Conservation (phyloP, 139 green algal species). For the Closterium sp. region DNA sequence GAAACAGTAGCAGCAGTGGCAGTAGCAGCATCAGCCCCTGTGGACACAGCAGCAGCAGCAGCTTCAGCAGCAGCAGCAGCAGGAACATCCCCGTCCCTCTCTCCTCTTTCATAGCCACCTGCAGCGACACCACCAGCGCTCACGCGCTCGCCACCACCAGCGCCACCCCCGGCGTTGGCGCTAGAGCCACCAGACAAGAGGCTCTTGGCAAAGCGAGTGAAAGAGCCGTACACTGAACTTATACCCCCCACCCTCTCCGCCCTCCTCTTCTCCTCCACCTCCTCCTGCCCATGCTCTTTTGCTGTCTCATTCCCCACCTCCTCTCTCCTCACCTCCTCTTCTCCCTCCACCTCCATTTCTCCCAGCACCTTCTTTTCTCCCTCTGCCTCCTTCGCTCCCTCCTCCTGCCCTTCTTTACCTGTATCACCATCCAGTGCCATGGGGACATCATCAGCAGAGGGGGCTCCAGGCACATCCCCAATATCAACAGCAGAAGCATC, state of each 20-base stretch:
- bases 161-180: background rate
- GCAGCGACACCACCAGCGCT: background rate
- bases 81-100: background rate
- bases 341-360: too few relatives aligned
- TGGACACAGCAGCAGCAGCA: background rate
- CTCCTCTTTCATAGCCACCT: too few relatives aligned
- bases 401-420: background rate
- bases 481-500: background rate
- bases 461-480: background rate
- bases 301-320: background rate
- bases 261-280: background rate
- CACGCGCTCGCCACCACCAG: background rate
- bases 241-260: background rate
- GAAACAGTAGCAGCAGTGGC: background rate
- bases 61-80: background rate
- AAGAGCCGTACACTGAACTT: background rate
- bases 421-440: background rate
- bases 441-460: background rate
- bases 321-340: too few relatives aligned
- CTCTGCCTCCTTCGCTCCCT: too few relatives aligned
- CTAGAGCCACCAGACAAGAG: background rate
- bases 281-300: background rate
- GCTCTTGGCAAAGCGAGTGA: background rate
- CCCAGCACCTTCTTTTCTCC: too few relatives aligned
- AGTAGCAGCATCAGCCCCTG: background rate